Evolutionary conservation across 148 eudicot genomes (phyloP).

Genomic region (Cornus controversa): DNA sequence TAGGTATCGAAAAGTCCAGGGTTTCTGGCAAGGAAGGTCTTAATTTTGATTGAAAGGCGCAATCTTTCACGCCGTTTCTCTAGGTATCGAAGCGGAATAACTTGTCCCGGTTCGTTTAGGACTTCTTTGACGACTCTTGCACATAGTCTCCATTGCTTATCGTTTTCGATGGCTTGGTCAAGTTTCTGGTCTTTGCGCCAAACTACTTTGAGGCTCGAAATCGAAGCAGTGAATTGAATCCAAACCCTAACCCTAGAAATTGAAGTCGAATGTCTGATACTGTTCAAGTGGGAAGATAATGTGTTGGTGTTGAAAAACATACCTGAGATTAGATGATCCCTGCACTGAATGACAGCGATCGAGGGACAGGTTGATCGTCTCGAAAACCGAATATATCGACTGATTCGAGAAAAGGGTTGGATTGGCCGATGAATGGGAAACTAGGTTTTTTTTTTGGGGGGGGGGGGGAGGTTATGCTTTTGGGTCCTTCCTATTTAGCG

Average conservation of each 20-base stretch:
- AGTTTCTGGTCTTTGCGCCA: constrained; percentile 75
- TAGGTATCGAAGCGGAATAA: constrained; percentile 57
- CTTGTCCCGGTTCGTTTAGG: constrained; percentile 68
- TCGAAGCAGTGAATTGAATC: constrained; percentile 43
- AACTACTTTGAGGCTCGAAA: constrained; percentile 67
- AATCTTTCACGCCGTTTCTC: constrained; percentile 64
- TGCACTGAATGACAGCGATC: neutral
- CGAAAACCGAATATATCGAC: neutral
- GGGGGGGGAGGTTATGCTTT: neutral
- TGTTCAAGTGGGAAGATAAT: constrained; percentile 11
- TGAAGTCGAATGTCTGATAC: neutral
- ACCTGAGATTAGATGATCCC: neutral
- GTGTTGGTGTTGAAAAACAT: constrained; percentile 10
- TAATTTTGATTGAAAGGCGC: constrained; percentile 38
- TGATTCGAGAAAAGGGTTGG: neutral
- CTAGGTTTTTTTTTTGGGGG: too few relatives aligned
- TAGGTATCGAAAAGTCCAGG: constrained; percentile 66
- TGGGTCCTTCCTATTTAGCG: neutral
- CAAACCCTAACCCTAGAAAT: constrained; percentile 25
- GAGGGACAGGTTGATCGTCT: neutral
- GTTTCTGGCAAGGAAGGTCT: constrained; percentile 50
- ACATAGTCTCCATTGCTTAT: constrained; percentile 60
- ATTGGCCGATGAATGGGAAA: neutral
- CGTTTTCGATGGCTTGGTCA: constrained; percentile 62
- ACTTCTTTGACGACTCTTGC: constrained; percentile 72